phyloP scores from a whole-genome alignment of 1,284 basidiomycete species.

The Wolfiporia cocos region DNA sequence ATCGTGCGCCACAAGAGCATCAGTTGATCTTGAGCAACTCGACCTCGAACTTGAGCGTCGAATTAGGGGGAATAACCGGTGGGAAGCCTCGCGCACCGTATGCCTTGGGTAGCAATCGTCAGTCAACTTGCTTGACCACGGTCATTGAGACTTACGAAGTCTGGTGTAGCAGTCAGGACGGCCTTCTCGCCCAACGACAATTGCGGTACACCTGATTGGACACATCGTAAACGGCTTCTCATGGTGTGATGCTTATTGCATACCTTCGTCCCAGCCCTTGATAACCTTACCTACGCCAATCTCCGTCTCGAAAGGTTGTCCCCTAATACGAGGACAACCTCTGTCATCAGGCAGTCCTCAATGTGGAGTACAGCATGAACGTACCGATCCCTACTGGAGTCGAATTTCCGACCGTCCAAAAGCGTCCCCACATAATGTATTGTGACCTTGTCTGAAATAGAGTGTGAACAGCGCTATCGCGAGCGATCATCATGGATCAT shows the following conservation, averaged over 20 bases:
- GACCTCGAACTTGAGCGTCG: slow-evolving; percentile 77
- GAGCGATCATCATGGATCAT: slow-evolving; percentile 1
- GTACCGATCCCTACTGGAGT: slow-evolving; percentile 65
- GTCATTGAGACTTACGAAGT: slow-evolving; percentile 48
- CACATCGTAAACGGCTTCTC: slow-evolving; percentile 3
- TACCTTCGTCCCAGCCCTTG: slow-evolving; percentile 90
- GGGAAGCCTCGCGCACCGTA: slow-evolving; percentile 73
- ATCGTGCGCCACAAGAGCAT: slow-evolving; percentile 7
- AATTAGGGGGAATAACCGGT: slow-evolving; percentile 74
- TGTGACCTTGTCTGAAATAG: slow-evolving; percentile 44
- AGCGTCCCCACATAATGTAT: slow-evolving; percentile 77
- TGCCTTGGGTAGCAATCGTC: slow-evolving; percentile 34
- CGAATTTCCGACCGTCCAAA: slow-evolving; percentile 53
- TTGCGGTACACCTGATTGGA: slow-evolving; percentile 57
- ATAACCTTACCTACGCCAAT: slow-evolving; percentile 84
- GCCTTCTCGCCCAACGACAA: slow-evolving; percentile 79
- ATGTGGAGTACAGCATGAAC: slow-evolving; percentile 10
- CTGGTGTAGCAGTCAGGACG: slow-evolving; percentile 55
- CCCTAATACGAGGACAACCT: slow-evolving; percentile 28
- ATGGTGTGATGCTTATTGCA: slow-evolving; percentile 18
- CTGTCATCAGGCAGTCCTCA: slow-evolving; percentile 3
- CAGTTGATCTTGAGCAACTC: slow-evolving; percentile 71
- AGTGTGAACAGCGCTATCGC: no score
- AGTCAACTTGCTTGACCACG: slow-evolving; percentile 2
- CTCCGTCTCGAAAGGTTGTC: slow-evolving; percentile 59